Conservation (phyloP, 2,329 filamentous ascomycete species). For the Colletotrichum plurivorum region DNA sequence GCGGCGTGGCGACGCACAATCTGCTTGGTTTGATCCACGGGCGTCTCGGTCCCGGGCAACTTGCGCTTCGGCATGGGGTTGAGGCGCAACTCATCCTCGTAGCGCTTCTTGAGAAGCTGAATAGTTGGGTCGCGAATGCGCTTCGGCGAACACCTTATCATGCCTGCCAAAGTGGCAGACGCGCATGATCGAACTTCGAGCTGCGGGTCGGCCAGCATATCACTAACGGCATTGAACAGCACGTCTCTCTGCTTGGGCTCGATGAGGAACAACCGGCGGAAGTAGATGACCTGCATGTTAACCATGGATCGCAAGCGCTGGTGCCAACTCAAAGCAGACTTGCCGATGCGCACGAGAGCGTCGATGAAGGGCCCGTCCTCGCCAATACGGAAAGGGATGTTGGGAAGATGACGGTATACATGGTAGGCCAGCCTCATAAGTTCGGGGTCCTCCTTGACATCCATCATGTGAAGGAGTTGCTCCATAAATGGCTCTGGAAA, state of each 20-base stretch:
- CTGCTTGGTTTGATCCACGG: slow-evolving; percentile 79
- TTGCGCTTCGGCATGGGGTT: slow-evolving; percentile 89
- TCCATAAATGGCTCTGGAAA: slow-evolving; percentile 92
- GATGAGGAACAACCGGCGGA: slow-evolving; percentile 93
- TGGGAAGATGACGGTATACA: slow-evolving; percentile 95
- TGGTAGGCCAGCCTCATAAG: slow-evolving; percentile 95
- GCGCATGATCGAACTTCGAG: slow-evolving; percentile 95
- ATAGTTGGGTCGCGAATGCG: slow-evolving; percentile 85
- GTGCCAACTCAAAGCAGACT: slow-evolving; percentile 90
- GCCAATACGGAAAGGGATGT: slow-evolving; percentile 90
- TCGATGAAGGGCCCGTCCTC: slow-evolving; percentile 89
- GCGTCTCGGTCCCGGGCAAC: slow-evolving; percentile 76
- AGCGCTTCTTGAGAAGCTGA: slow-evolving; percentile 80
- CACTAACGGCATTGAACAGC: slow-evolving; percentile 92
- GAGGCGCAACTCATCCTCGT: slow-evolving; percentile 81
- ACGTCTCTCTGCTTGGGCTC: slow-evolving; percentile 79
- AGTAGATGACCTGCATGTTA: slow-evolving; percentile 99
- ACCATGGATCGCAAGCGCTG: slow-evolving; percentile 94
- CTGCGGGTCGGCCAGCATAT: slow-evolving; percentile 92
- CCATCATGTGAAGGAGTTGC: slow-evolving; percentile 99
- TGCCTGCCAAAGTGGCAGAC: slow-evolving; percentile 92
- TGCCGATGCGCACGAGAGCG: slow-evolving; percentile 89
- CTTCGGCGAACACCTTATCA: slow-evolving; percentile 95
- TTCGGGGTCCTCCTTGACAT: slow-evolving; percentile 98
- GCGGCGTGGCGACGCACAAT: slow-evolving; percentile 89